A percentile compares a stretch with the other conserved stretches of the same genome.
phyloP scores from a whole-genome alignment of 192 early-diverging fungal genomes.

The Umbelopsis vinacea region DNA sequence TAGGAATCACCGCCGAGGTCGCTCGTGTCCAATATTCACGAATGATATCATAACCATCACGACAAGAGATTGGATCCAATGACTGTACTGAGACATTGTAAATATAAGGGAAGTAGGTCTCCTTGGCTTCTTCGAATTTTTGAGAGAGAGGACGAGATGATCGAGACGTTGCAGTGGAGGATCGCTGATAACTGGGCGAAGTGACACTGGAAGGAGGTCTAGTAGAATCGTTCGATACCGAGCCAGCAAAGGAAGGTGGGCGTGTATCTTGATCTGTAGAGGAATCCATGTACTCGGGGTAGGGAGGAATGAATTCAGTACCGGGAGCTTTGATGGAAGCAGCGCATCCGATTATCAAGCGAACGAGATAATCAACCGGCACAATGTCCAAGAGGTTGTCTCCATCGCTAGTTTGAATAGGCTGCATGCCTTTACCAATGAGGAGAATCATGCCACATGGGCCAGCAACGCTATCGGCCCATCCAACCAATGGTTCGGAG shows the following conservation, averaged over 20 bases:
- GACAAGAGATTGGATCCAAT: conserved; percentile 29
- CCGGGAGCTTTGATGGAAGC: conserved; percentile 25
- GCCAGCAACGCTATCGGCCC: conserved; percentile 45
- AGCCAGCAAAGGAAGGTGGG: conserved; percentile 1
- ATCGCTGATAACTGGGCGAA: background rate
- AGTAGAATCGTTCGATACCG: conserved; percentile 1
- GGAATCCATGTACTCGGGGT: background rate
- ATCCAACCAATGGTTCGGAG: conserved; percentile 38
- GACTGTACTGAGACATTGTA: conserved; percentile 24
- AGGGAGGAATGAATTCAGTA: conserved; percentile 20
- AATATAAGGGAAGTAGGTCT: conserved; percentile 35
- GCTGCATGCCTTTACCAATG: conserved; percentile 33
- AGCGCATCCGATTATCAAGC: conserved; percentile 34
- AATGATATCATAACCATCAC: conserved; percentile 35
- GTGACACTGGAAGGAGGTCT: conserved; percentile 4
- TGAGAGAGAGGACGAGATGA: conserved; percentile 1
- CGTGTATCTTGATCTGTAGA: background rate
- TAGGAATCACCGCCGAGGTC: conserved; percentile 5
- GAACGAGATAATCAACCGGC: conserved; percentile 41
- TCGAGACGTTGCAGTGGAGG: background rate
- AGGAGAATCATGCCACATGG: conserved; percentile 34
- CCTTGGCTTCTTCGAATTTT: background rate
- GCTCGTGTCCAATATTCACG: conserved; percentile 40
- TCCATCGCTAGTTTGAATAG: conserved; percentile 33
- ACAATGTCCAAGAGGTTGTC: conserved; percentile 38